A percentile compares a stretch with the other conserved stretches of the same genome.
Evolutionary conservation across 129 eudicot species (phyloP).

Genomic region (Heracleum sosnowskyi): DNA sequence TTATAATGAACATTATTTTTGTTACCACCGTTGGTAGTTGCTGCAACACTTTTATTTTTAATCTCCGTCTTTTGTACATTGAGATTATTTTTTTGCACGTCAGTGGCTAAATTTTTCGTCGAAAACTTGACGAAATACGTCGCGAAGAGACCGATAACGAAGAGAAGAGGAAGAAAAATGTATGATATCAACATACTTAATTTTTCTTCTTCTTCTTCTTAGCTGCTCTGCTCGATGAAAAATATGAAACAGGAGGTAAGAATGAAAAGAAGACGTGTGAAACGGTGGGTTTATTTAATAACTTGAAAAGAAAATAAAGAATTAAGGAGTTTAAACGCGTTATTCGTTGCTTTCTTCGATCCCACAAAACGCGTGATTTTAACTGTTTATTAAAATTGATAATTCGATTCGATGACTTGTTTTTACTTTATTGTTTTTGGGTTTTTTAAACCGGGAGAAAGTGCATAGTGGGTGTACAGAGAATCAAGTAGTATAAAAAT

Average conservation of each 20-base stretch:
- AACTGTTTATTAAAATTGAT: neutral
- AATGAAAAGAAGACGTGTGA: neutral
- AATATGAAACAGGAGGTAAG: neutral
- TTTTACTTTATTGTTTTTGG: neutral
- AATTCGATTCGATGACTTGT: neutral
- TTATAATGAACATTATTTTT: neutral
- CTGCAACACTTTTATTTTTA: neutral
- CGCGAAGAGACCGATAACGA: neutral
- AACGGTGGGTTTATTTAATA: neutral
- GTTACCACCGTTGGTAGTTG: neutral
- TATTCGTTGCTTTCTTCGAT: neutral
- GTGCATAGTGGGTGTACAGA: neutral
- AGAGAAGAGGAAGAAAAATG: neutral
- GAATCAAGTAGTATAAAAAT: no score
- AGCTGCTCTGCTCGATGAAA: neutral
- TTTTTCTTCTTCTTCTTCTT: neutral
- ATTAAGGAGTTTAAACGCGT: neutral
- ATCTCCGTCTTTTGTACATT: neutral
- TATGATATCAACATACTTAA: neutral
- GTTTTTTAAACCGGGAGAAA: neutral
- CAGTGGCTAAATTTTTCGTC: neutral
- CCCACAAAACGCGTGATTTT: constrained; percentile 7
- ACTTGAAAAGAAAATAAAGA: neutral
- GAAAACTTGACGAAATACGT: neutral
- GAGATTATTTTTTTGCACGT: neutral